phyloP scores from a whole-genome alignment of 2,329 filamentous ascomycete species.

The Fusarium udum region DNA sequence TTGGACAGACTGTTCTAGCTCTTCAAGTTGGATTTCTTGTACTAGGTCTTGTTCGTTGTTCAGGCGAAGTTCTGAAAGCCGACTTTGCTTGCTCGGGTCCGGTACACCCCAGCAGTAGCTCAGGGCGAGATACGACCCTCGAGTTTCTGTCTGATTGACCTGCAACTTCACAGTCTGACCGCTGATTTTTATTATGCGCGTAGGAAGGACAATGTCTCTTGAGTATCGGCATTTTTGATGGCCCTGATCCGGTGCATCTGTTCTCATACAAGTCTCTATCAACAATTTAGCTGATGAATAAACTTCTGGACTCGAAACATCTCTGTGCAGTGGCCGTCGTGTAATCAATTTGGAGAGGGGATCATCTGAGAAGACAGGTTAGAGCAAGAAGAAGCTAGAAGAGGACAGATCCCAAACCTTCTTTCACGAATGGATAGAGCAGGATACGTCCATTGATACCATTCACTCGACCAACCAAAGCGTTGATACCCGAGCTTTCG shows the following conservation, averaged over 20 bases:
- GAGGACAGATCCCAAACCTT: accelerated
- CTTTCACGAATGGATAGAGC: not conserved
- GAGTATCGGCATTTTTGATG: not conserved
- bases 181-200: accelerated
- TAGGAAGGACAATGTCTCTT: not conserved
- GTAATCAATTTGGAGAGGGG: not conserved
- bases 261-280: not conserved
- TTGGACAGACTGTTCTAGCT: not conserved
- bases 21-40: not conserved
- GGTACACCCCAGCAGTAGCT: constrained; percentile 3
- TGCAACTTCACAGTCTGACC: accelerated
- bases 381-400: accelerated
- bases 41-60: accelerated
- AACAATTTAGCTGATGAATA: accelerated
- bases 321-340: not conserved
- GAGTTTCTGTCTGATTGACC: not conserved
- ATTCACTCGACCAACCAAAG: accelerated
- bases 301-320: not conserved
- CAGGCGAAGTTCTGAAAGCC: accelerated
- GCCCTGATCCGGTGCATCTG: accelerated
- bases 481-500: accelerated
- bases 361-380: accelerated
- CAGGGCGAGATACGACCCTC: not conserved
- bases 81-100: accelerated
- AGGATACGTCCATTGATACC: accelerated